These are phyloP conservation scores for Vachellia pachyceras DNA, from an alignment of 306 rosid species.

Conservation along the genomic window DNA sequence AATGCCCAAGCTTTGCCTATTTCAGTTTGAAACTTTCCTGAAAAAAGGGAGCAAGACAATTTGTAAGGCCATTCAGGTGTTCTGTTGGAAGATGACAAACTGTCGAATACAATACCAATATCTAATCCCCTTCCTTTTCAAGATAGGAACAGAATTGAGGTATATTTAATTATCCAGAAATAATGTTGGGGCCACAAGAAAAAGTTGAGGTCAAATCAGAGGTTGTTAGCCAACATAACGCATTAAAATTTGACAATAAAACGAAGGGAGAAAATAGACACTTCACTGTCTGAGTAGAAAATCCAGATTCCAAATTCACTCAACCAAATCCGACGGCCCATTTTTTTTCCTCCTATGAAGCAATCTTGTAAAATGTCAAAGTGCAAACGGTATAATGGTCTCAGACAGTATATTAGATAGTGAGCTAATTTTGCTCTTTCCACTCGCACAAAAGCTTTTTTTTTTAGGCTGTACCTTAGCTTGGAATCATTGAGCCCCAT, in stretches of 20 bases:
- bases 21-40: conserved; percentile 93
- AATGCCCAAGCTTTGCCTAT: conserved; percentile 89
- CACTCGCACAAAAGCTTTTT: neutral
- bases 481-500: neutral
- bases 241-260: neutral
- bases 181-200: neutral
- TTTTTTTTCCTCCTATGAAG: neutral
- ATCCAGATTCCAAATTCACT: neutral
- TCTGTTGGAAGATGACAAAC: neutral
- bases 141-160: conserved; percentile 17
- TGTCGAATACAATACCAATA: neutral
- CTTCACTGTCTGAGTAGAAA: neutral
- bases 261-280: neutral
- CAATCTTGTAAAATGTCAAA: neutral
- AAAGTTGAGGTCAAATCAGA: neutral
- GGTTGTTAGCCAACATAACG: neutral
- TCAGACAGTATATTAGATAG: neutral
- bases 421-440: neutral
- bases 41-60: conserved; percentile 3
- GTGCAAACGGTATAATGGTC: neutral
- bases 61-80: neutral
- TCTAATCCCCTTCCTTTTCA: conserved; percentile 1
- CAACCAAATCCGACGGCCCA: neutral
- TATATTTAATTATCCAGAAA: neutral
- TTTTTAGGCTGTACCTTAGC: neutral